Percentiles rank a stretch among this genome's conserved stretches.
These are phyloP conservation scores for Rhizophora mangle DNA, from an alignment of 345 rosid species.

Conservation along the genomic window DNA sequence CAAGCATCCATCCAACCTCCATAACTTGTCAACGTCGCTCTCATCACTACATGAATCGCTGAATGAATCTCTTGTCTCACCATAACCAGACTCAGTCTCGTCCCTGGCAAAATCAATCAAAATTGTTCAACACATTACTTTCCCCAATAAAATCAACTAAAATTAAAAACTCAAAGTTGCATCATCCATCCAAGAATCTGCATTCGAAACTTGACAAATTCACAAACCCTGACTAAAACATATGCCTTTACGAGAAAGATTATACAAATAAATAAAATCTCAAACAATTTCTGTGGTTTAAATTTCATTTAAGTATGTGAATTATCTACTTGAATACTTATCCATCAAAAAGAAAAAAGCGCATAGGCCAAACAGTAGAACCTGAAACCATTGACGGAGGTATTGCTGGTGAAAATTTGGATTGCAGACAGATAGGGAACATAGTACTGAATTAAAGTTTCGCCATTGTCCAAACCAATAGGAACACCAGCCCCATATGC, in stretches of 20 bases:
- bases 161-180: conserved; percentile 4
- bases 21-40: conserved; percentile 80
- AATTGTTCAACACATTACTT: background rate
- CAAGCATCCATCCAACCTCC: conserved; percentile 74
- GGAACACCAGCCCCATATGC: conserved; percentile 99
- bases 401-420: conserved; percentile 81
- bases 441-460: conserved; percentile 87
- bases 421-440: conserved; percentile 98
- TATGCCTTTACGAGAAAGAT: no score
- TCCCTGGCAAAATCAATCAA: conserved; percentile 45
- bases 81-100: conserved; percentile 68
- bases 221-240: background rate
- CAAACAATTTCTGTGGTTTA: background rate
- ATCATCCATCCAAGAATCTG: background rate
- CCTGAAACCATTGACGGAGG: conserved; percentile 71
- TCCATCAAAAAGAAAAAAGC: background rate
- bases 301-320: background rate
- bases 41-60: conserved; percentile 90
- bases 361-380: conserved; percentile 15
- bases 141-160: background rate
- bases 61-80: conserved; percentile 71
- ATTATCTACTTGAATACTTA: background rate
- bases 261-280: no score
- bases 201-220: background rate
- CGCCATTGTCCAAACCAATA: conserved; percentile 53